Evolutionary conservation across 2,329 filamentous ascomycete species (phyloP).

Genomic region (Alternaria consortialis): DNA sequence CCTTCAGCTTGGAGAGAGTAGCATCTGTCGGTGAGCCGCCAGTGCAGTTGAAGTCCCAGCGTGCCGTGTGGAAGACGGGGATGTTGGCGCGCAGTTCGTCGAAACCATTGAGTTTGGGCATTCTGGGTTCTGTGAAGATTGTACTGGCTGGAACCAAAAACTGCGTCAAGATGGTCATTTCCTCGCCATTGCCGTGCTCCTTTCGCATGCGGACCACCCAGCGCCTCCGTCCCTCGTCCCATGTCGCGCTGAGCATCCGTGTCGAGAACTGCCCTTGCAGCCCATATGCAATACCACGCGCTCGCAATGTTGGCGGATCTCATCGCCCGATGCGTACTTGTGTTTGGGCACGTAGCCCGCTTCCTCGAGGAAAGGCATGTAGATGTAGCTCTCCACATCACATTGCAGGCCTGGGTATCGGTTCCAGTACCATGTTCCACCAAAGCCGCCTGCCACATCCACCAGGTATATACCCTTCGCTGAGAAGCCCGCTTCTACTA

Average conservation of each 20-base stretch:
- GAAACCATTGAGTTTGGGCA: conserved; percentile 54
- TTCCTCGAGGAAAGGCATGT: conserved; percentile 68
- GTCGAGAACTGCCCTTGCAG: conserved; percentile 43
- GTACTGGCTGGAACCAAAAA: conserved; percentile 18
- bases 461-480: conserved; percentile 51
- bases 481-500: conserved; percentile 50
- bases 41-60: conserved; percentile 57
- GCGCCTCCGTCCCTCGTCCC: conserved; percentile 19
- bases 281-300: conserved; percentile 46
- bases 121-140: conserved; percentile 54
- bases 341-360: conserved; percentile 65
- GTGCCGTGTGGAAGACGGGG: conserved; percentile 55
- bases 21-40: conserved; percentile 48
- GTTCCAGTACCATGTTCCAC: conserved; percentile 61
- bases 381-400: conserved; percentile 68
- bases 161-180: conserved; percentile 6
- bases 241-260: conserved; percentile 28
- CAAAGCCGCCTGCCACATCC: conserved; percentile 58
- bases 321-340: conserved; percentile 55
- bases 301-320: conserved; percentile 56
- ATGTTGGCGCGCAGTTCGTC: conserved; percentile 34
- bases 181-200: conserved; percentile 16
- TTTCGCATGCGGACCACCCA: conserved; percentile 23
- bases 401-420: conserved; percentile 61
- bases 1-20: conserved; percentile 24